A percentile compares a stretch with the other conserved stretches of the same genome.
Evolutionary conservation across 495 filamentous ascomycete species (phyloP).

Genomic region (Tuber magnatum): DNA sequence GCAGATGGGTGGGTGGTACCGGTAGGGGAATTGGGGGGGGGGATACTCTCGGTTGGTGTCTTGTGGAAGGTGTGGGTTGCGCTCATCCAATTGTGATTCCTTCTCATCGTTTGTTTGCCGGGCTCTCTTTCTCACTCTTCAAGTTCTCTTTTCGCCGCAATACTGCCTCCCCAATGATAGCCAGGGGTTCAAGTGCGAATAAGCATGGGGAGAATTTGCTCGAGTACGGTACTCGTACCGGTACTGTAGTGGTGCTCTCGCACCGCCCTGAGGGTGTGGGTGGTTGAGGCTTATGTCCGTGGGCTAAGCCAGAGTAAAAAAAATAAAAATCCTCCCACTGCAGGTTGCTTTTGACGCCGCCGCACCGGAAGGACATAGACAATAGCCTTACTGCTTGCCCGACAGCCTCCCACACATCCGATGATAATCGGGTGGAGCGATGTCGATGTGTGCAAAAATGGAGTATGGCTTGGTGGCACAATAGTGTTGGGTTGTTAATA

Average conservation of each 20-base stretch:
- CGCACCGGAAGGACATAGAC: neutral
- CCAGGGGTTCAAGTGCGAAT: neutral
- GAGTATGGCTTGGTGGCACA: neutral
- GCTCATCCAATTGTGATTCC: neutral
- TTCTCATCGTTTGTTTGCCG: neutral
- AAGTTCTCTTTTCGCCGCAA: neutral
- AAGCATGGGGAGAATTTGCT: neutral
- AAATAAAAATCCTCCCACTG: neutral
- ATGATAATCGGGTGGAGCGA: neutral
- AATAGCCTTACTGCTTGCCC: neutral
- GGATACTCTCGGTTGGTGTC: neutral
- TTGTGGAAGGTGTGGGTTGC: neutral
- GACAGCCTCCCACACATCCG: neutral
- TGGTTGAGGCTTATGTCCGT: neutral
- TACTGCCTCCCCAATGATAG: neutral
- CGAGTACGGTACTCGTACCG: no score
- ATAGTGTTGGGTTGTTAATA: slow-evolving; percentile 25
- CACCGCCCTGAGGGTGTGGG: neutral
- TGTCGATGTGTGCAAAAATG: neutral
- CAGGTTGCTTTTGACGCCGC: neutral
- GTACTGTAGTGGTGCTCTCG: neutral
- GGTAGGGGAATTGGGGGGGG: slow-evolving; percentile 16
- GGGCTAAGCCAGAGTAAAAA: slow-evolving; percentile 1
- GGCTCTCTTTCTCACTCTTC: neutral
- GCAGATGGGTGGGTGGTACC: slow-evolving; percentile 21